Evolutionary conservation across 345 rosid genomes (phyloP).

Genomic region (Mercurialis annua): DNA sequence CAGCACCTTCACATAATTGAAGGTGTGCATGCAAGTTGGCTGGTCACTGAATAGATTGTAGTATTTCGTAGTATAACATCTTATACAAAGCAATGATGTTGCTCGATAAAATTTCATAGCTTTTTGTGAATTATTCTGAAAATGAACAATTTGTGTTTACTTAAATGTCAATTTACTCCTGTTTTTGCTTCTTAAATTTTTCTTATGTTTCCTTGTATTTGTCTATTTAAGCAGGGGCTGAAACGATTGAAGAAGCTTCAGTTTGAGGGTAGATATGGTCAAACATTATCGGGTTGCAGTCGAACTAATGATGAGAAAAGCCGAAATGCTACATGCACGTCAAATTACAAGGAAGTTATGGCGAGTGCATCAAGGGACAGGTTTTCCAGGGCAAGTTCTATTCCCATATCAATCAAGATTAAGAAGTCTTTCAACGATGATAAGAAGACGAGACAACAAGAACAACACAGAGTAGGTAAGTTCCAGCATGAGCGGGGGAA

Average conservation of each 20-base stretch:
- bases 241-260: constrained; percentile 61
- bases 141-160: too few species aligned
- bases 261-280: constrained; percentile 38
- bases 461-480: constrained; percentile 32
- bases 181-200: neutral
- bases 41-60: neutral
- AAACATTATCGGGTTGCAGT: constrained; percentile 21
- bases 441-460: constrained; percentile 28
- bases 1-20: too few species aligned
- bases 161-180: too few species aligned
- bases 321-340: constrained; percentile 2
- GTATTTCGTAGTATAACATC: neutral
- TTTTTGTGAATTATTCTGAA: neutral
- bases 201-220: neutral
- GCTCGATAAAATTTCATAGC: neutral
- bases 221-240: constrained; percentile 38
- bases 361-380: constrained; percentile 31
- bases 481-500: constrained; percentile 33
- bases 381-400: constrained; percentile 31
- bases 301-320: constrained; percentile 35
- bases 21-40: neutral
- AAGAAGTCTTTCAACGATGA: constrained; percentile 41
- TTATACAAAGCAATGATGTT: neutral
- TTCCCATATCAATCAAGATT: constrained; percentile 47
- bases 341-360: constrained; percentile 32